Conservation (phyloP, 2,329 filamentous ascomycete genomes). For the Stachybotrys echinatus region DNA sequence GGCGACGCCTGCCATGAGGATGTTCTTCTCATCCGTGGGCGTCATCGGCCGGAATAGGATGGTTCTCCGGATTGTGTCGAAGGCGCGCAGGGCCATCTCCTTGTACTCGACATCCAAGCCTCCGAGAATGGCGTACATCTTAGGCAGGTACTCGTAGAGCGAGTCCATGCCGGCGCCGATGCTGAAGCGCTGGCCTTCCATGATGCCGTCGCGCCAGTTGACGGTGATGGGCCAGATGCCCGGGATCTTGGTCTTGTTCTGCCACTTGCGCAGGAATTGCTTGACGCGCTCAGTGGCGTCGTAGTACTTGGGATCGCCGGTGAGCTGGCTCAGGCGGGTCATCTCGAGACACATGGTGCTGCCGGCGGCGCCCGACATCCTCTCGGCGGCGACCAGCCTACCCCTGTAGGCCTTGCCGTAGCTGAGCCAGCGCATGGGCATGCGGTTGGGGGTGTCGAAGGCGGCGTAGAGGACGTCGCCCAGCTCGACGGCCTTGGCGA, state of each 20-base stretch:
- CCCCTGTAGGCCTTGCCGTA: conserved; percentile 37
- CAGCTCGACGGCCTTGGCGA: conserved; percentile 44
- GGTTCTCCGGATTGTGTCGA: conserved; percentile 55
- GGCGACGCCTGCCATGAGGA: conserved; percentile 33
- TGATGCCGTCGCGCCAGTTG: conserved; percentile 52
- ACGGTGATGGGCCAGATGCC: conserved; percentile 72
- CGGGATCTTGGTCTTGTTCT: conserved; percentile 64
- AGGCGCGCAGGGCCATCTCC: conserved; percentile 58
- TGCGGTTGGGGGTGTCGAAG: conserved; percentile 49
- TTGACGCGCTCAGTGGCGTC: conserved; percentile 73
- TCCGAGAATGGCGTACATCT: conserved; percentile 61
- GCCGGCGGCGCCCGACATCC: conserved; percentile 40
- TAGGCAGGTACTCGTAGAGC: conserved; percentile 56
- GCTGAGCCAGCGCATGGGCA: conserved; percentile 42
- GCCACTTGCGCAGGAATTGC: conserved; percentile 60
- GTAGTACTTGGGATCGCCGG: conserved; percentile 67
- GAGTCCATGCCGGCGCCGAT: conserved; percentile 52
- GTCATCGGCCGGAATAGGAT: conserved; percentile 68
- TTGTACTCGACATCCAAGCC: conserved; percentile 57
- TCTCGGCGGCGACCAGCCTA: conserved; percentile 43
- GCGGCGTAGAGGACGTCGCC: conserved; percentile 50
- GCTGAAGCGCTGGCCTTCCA: conserved; percentile 37
- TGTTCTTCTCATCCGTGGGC: conserved; percentile 54
- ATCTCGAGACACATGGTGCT: conserved; percentile 74
- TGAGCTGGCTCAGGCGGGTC: conserved; percentile 67